These are phyloP conservation scores for Neospora caninum DNA, from an alignment of 169 alveolate genomes.

Conservation along the genomic window DNA sequence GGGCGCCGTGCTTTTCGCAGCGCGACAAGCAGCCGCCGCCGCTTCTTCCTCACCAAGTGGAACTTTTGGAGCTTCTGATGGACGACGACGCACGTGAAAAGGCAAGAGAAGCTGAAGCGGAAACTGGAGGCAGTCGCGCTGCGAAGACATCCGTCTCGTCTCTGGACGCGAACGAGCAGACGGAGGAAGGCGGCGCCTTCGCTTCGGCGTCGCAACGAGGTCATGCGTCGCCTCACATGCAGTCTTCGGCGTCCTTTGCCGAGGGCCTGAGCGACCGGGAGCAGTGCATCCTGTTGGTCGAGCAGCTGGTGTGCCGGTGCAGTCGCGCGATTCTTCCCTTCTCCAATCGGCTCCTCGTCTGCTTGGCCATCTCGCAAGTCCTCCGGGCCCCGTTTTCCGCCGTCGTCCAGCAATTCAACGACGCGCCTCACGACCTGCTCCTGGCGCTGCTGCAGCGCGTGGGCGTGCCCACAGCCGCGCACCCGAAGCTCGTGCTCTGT, in stretches of 20 bases:
- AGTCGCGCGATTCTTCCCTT: slow-evolving; percentile 44
- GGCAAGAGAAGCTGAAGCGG: too few species aligned
- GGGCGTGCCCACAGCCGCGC: slow-evolving; percentile 51
- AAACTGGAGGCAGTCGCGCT: too few species aligned
- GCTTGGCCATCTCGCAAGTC: slow-evolving; percentile 35
- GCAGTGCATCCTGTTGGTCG: background rate
- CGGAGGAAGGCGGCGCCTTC: background rate
- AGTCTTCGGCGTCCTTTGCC: too few species aligned
- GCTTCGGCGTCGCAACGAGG: background rate
- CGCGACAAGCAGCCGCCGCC: background rate
- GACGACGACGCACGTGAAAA: background rate
- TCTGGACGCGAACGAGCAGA: too few species aligned
- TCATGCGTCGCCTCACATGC: background rate
- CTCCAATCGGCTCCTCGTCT: slow-evolving; percentile 38
- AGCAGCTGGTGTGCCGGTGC: slow-evolving; percentile 59
- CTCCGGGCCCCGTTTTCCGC: slow-evolving; percentile 34
- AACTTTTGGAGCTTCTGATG: background rate
- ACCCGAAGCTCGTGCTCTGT: slow-evolving; percentile 42
- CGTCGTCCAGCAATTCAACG: slow-evolving; percentile 54
- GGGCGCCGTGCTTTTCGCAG: background rate
- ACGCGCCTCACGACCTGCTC: slow-evolving; percentile 50
- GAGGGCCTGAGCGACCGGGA: background rate
- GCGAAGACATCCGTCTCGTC: too few species aligned
- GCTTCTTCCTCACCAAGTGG: background rate
- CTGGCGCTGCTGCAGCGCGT: slow-evolving; percentile 56